Base-by-base conservation (phyloP, 2,329 filamentous ascomycete genomes). In the Xylariaceae sp. region DNA sequence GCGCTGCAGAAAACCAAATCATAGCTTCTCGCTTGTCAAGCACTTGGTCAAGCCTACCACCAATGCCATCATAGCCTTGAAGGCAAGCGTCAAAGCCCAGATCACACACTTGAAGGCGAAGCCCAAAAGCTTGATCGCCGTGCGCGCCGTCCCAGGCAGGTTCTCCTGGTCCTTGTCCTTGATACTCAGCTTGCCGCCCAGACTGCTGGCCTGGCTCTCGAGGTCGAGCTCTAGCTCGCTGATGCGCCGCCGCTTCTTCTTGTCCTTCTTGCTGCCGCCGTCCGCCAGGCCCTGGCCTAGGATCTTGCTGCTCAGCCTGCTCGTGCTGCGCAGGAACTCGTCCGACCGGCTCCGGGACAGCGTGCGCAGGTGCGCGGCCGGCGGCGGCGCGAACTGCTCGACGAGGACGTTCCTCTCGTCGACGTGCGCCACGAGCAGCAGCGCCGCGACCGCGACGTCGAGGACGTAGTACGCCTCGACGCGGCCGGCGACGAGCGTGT, bases 141-240 rank as follows among this genome's bases (percentile, higher is more conserved):
- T 69, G 40, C 73, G 68, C 46, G 72, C 60, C 40, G 68, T 56
- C 47, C 72, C 72, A 1, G 75, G 77, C 52, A 77, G 51, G 56
- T 74, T 72, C 19, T 77, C 70, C 34, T 67, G 62, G 26, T 65
- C 61, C 24, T 61, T 57, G 9, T 61, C 56, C 49, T 65, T 66
- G 39, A 60, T 54, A 31, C 65, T 58, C 48, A 65, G 55, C 53
- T 71, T 61, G 54, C 73, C 64, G 38, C 62, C 61, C 13, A 69
- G 53, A 48, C 70, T 74, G 39, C 68, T 71, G 6, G 68, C 65
- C 60, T 83, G 80, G 55, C 79, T 83, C 62, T 83, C 80, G 4
- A 84, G 59, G 50, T 84, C 80, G 29, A 83, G 63, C 58, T 78
- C 80, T 43, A 82, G 75, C 51, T 75, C 71, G 50, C 81, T 75